Percentiles rank a stretch among this genome's conserved stretches.
Conservation (phyloP, 257 asterid genomes). For the Jaltomata sinuosa region DNA sequence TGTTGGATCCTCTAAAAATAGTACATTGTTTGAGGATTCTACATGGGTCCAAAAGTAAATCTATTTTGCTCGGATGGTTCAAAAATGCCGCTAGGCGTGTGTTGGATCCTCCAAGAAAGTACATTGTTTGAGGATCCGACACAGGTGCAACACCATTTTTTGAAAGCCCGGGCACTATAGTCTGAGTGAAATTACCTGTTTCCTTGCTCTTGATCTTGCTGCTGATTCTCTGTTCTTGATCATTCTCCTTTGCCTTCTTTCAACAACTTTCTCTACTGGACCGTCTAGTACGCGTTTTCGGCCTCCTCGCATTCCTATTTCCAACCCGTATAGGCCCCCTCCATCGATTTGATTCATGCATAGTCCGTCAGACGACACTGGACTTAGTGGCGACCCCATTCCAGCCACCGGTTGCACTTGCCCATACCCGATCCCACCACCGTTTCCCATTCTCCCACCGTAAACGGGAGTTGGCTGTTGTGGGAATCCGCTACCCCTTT, state of each 20-base stretch:
- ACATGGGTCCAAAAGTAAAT: not conserved
- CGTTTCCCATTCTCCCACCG: slow-evolving; percentile 50
- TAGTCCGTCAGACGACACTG: slow-evolving; percentile 48
- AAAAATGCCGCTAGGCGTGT: not conserved
- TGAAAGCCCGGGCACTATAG: rapidly evolving
- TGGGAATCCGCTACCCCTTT: slow-evolving; percentile 31
- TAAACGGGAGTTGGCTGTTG: slow-evolving; percentile 19
- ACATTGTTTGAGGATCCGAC: not conserved
- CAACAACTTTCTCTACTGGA: slow-evolving; percentile 71
- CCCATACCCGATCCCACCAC: slow-evolving; percentile 33
- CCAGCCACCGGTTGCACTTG: slow-evolving; percentile 30
- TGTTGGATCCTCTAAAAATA: not conserved
- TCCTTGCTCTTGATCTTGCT: slow-evolving; percentile 82
- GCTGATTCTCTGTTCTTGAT: slow-evolving; percentile 83
- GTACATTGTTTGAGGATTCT: not conserved
- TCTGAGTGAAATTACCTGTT: slow-evolving; percentile 33
- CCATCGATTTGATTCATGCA: slow-evolving; percentile 29
- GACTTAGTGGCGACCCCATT: slow-evolving; percentile 61
- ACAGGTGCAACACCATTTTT: not conserved
- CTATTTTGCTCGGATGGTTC: rapidly evolving
- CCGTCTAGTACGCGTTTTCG: slow-evolving; percentile 54
- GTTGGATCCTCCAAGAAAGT: not conserved
- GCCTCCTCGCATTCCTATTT: slow-evolving; percentile 32
- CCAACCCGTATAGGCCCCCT: slow-evolving; percentile 35
- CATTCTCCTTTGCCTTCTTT: slow-evolving; percentile 77